Evolutionary conservation across 495 filamentous ascomycete species (phyloP), one percentile per base, ranked within the genome.

Genomic region (Cladorrhinum samala): DNA sequence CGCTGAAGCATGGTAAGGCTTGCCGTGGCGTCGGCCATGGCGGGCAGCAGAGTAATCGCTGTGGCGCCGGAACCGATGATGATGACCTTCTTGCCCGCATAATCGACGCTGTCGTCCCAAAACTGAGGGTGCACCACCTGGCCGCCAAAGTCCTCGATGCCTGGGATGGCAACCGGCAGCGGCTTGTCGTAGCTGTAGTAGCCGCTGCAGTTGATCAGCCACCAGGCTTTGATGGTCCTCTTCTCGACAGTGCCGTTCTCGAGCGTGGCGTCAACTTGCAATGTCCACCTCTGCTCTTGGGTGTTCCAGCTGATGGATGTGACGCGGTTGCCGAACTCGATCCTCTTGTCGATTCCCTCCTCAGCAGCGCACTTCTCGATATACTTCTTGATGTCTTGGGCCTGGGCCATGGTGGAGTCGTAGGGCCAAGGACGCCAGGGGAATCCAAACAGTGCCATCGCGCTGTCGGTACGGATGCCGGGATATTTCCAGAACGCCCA

Each of bases 401-500:
- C 88, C 23, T 79, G 70, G 1, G 80, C 86, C 55, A 91, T 86
- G 23, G 78, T 74, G 24, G 76, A 75, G 3, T 66, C 61, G 36
- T 76, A 69, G 1, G 71, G 69, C 85, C 85, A 91, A 14, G 84
- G 83, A 23, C 80, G 69, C 81, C 84, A 89, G 13, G 77, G 65
- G 53, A 88, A 85, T 38, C 83, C 83, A 50, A 85, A 89, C 7
- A 83, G 78, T 56, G 78, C 79, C 27, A 88, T 72, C 64, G 86
- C 78, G 4, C 80, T 83, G 67, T 88, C 84, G 39, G 82, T 83
- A 49, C 84, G 81, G 43, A 84, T 76, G 0, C 85, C 84, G 8
- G 85, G 85, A 49, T 87, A 89, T 25, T 75, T 77, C 70, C 86
- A 89, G 37, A 88, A 77, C 61, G 82, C 79, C 85, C 85, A 88